Evolutionary conservation across 768 basidiomycete species (phyloP), one percentile per base, ranked within the genome.

Genomic region (Pholiota microspora): DNA sequence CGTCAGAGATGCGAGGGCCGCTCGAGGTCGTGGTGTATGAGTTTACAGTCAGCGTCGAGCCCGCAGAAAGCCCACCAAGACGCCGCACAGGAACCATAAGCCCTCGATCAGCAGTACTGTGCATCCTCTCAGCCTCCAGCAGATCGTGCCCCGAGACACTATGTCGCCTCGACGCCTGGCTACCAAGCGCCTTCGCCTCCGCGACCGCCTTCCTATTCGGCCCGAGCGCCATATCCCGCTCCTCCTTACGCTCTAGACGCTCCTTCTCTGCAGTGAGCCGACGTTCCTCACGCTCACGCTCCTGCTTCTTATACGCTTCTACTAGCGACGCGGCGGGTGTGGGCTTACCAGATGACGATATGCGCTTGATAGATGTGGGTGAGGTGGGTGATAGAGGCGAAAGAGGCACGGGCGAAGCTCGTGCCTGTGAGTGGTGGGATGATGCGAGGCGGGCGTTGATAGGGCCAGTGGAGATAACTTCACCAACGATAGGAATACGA

Each of bases 251-350:
- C 57, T 18, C 47, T 10, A 12, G 32, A 55, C 6, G 58, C 32
- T 62, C 62, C 32, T 62, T 63, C 35, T 70, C 64, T 54, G 69
- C 66, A 28, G 38, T 40, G 4, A 27, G 16, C 3, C 51, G n/a
- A 7, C 40, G 38, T 13, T 68, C 49, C 36, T 60, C 52, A 10
- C 64, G 49, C 51, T 68, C 56, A 62, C 49, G 55, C 55, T 59
- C 60, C 40, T 62, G 56, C 29, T 42, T 38, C 29, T 62, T 58
- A 25, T 62, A 64, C 25, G 58, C 60, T 45, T 64, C 60, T 12
- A 62, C 54, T 1, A 62, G 47, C 0, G 60, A 58, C 18, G 57
- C 51, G 7, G 63, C 63, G 1, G 63, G 63, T 0, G 62, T 63
- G 2, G 49, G 16, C 7, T 57, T 53, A 9, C n/a, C 46, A 3